Conservation (phyloP, 352 stramenopile genomes). For the Globisporangium lucens region DNA sequence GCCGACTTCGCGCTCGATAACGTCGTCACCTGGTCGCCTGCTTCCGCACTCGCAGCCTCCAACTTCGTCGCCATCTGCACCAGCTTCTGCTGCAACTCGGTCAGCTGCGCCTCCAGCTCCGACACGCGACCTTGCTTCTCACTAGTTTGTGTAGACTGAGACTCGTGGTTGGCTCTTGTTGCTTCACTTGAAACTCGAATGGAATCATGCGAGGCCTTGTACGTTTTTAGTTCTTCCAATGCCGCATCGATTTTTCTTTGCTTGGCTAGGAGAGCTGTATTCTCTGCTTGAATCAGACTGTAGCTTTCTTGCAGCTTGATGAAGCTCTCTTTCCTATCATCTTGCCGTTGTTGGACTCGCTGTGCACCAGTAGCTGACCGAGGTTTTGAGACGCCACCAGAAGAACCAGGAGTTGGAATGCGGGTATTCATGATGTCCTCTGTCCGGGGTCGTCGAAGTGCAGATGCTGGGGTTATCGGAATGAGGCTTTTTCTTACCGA, state of each 20-base stretch:
- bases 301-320: slow-evolving; percentile 10
- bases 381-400: not conserved
- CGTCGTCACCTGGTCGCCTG: slow-evolving; percentile 20
- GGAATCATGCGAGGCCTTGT: not conserved
- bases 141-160: not conserved
- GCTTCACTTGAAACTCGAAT: not conserved
- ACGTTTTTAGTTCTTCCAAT: not conserved
- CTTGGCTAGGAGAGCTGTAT: slow-evolving; percentile 1
- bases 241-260: not conserved
- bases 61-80: slow-evolving; percentile 15
- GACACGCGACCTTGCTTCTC: slow-evolving; percentile 8
- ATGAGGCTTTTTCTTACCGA: not conserved
- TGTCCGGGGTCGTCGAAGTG: not conserved
- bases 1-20: slow-evolving; percentile 19
- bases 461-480: slow-evolving; percentile 3
- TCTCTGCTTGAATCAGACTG: slow-evolving; percentile 5
- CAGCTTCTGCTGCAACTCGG: slow-evolving; percentile 12
- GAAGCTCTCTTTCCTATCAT: slow-evolving; percentile 4
- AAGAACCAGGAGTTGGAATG: slow-evolving; percentile 11
- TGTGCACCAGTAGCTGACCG: not conserved
- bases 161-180: not conserved
- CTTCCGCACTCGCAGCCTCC: slow-evolving; percentile 18
- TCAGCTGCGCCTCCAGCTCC: slow-evolving; percentile 17
- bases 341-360: not conserved
- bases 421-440: not conserved